Evolutionary conservation across 108 stramenopile species (phyloP).

Genomic region (Nannochloropsis salina): DNA sequence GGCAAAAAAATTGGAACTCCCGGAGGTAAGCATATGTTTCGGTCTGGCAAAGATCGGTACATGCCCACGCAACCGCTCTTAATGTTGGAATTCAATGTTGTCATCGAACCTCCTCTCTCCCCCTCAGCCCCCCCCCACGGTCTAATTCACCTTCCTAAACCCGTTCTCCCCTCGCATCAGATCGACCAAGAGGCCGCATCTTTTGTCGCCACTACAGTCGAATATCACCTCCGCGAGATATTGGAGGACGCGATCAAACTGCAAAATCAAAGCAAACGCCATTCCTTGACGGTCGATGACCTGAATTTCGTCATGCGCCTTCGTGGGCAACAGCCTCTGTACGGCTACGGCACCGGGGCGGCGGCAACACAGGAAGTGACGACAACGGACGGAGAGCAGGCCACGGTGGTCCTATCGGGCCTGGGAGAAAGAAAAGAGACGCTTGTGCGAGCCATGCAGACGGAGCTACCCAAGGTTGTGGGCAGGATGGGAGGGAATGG

Average conservation of each 20-base stretch:
- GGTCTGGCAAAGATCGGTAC: neutral
- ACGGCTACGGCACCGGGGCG: neutral
- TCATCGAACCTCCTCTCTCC: neutral
- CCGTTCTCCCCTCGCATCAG: neutral
- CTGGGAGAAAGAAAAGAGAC: neutral
- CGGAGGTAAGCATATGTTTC: neutral
- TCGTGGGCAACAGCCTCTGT: slow-evolving; percentile 19
- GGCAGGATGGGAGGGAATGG: neutral
- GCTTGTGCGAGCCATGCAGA: neutral
- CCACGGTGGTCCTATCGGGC: neutral
- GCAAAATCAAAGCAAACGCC: neutral
- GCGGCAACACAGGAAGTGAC: neutral
- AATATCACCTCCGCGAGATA: neutral
- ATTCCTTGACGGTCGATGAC: neutral
- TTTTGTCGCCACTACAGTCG: neutral
- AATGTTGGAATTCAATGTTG: neutral
- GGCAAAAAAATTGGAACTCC: neutral
- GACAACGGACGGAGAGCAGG: neutral
- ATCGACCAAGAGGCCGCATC: neutral
- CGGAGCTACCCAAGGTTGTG: neutral
- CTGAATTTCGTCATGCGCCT: neutral
- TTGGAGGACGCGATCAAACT: neutral
- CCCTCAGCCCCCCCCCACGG: neutral
- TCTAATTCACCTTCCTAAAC: too few species aligned
- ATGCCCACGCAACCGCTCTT: too few species aligned